These are phyloP conservation scores for Pinus taeda DNA, from an alignment of 75 land plant genomes.

Conservation along the genomic window DNA sequence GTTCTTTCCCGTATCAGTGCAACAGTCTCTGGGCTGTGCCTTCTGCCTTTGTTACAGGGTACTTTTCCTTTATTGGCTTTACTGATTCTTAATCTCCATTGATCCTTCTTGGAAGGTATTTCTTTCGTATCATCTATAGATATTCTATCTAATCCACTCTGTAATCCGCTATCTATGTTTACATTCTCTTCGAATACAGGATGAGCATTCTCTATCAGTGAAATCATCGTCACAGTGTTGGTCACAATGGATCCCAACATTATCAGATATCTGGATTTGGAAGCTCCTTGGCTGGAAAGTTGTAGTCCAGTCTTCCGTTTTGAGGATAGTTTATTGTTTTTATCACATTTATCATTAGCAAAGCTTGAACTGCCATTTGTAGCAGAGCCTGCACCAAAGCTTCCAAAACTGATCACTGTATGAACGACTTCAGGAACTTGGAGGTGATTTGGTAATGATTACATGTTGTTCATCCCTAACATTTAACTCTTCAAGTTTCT, in stretches of 20 bases:
- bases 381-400: slow-evolving; percentile 52
- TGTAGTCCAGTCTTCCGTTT: slow-evolving; percentile 15
- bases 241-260: slow-evolving; percentile 3
- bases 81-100: slow-evolving; percentile 64
- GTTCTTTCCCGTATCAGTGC: too few relatives aligned
- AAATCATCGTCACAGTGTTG: slow-evolving; percentile 36
- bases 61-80: slow-evolving; percentile 80
- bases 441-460: slow-evolving; percentile 73
- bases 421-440: slow-evolving; percentile 80
- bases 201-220: slow-evolving; percentile 1
- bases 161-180: slow-evolving; percentile 2
- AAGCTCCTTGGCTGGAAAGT: slow-evolving; percentile 5
- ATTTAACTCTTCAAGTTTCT: slow-evolving; percentile 50
- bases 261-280: background rate
- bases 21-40: slow-evolving; percentile 51
- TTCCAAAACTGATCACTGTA: slow-evolving; percentile 72
- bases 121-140: slow-evolving; percentile 27
- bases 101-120: slow-evolving; percentile 39
- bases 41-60: slow-evolving; percentile 97
- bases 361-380: slow-evolving; percentile 12
- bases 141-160: slow-evolving; percentile 4
- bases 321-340: slow-evolving; percentile 15
- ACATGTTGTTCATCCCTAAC: slow-evolving; percentile 57
- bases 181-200: slow-evolving; percentile 4
- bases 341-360: slow-evolving; percentile 1